Evolutionary conservation across 768 basidiomycete genomes (phyloP).

Genomic region (Clitopilus hobsonii): DNA sequence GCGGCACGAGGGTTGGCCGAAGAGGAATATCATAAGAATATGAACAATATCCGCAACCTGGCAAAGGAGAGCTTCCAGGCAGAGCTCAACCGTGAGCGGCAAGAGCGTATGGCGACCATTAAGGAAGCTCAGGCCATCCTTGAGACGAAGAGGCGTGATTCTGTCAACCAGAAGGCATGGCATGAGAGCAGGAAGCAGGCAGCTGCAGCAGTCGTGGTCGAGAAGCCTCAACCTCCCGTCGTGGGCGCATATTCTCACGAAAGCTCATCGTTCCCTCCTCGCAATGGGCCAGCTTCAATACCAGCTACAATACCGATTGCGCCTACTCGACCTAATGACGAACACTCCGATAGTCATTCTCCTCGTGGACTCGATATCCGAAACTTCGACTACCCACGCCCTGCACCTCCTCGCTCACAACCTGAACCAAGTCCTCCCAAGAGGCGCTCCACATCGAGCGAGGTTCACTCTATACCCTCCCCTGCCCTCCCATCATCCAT

Average conservation of each 20-base stretch:
- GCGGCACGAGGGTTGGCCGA: slow-evolving; percentile 28
- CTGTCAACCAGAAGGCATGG: no score
- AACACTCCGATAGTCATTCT: background rate
- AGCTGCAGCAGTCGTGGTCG: slow-evolving; percentile 42
- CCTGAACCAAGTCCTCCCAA: background rate
- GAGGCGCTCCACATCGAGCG: background rate
- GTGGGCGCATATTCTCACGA: no score
- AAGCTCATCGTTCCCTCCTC: slow-evolving; percentile 5
- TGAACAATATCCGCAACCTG: slow-evolving; percentile 38
- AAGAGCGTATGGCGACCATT: slow-evolving; percentile 44
- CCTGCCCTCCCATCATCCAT: background rate
- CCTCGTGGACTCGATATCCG: background rate
- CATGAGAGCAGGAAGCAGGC: slow-evolving; percentile 24
- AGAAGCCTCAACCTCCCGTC: no score
- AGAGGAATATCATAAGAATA: slow-evolving; percentile 32
- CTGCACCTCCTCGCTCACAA: background rate
- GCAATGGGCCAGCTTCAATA: background rate
- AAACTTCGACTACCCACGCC: background rate
- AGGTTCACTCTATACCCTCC: background rate
- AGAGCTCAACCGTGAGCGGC: slow-evolving; percentile 43
- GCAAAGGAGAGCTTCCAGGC: slow-evolving; percentile 42
- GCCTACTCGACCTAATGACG: background rate
- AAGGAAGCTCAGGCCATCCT: slow-evolving; percentile 26
- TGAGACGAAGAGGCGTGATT: no score
- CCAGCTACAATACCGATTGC: background rate